phyloP scores from a whole-genome alignment of 1,284 basidiomycete species.

The Fomitopsis palustris region DNA sequence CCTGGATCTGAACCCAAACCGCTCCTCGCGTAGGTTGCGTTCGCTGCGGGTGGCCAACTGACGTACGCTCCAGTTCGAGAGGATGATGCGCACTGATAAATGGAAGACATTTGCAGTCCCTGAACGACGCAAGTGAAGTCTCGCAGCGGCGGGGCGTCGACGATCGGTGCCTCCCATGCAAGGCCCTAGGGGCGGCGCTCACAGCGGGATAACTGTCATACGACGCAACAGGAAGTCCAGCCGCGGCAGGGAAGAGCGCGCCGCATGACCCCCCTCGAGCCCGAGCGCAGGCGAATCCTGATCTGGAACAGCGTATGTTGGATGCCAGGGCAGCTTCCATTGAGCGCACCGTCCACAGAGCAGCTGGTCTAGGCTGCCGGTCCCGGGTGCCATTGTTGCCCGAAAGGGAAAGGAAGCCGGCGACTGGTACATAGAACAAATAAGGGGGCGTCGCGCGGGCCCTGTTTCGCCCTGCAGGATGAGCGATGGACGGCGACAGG shows the following conservation, averaged over 20 bases:
- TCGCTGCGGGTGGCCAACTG: neutral
- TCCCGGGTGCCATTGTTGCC: neutral
- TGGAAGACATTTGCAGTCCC: neutral
- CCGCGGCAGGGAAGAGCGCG: neutral
- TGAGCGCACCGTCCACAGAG: neutral
- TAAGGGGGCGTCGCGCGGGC: no score
- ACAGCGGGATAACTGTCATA: neutral
- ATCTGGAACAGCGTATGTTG: neutral
- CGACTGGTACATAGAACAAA: no score
- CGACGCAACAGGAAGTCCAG: neutral
- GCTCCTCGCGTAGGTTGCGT: neutral
- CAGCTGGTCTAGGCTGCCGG: neutral
- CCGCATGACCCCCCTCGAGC: neutral
- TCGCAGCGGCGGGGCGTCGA: neutral
- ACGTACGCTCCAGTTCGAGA: neutral
- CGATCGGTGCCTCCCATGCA: neutral
- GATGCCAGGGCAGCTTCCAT: neutral
- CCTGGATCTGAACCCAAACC: neutral
- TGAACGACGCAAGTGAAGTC: neutral
- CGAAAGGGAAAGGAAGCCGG: no score
- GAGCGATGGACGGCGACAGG: no score
- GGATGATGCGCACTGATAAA: neutral
- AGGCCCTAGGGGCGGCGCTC: neutral
- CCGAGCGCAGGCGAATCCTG: neutral
- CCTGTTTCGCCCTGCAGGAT: no score